Evolutionary conservation across 805 yeast species (phyloP), one percentile per base, ranked within the genome.

Genomic region (Kodamaea lidongshanica): DNA sequence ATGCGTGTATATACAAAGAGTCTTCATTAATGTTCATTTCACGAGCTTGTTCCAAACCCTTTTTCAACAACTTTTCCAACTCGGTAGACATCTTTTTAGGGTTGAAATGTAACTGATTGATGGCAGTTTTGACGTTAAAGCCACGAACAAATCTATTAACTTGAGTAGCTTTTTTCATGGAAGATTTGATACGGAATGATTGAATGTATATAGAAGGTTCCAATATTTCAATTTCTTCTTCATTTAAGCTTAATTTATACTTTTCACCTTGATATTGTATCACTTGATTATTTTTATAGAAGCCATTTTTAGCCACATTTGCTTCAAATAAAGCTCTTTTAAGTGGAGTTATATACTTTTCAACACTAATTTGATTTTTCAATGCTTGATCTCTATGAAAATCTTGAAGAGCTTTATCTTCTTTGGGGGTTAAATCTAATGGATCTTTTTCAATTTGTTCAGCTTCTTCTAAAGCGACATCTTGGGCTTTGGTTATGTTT

Each of bases 71-170:
- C 39, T 76, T 81, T 30, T 78, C 88, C 33, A 87, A 69, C 41
- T 87, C 95, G 33, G 79, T 70, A 18, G 94, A 74, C 56, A 87
- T 72, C 46, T 79, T 75, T 60, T 85, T 86, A 27, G 77, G 70
- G 52, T 77, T 75, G 65, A 89, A 89, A 56, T 89, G 96, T 45
- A 88, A 78, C 61, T 88, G 96, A 23, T 89, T 85, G 44, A 89
- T 81, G 30, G 96, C 97, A 24, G 72, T 74, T 44, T 77, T 73
- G 19, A 84, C 75, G 31, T 75, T 70, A 57, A 82, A 60, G 19
- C 79, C 79, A 34, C 84, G 72, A 35, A 88, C 71, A 48, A 87
- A 74, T 42, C 96, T 70, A 41, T 84, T 66, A 28, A 86, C 81
- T 22, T 77, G 65, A 7, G 85, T 85, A 25, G 92, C 85, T 60